A percentile compares a stretch with the other conserved stretches of the same genome.
Evolutionary conservation across 1,284 basidiomycete species (phyloP).

Genomic region (Mycena sp.): DNA sequence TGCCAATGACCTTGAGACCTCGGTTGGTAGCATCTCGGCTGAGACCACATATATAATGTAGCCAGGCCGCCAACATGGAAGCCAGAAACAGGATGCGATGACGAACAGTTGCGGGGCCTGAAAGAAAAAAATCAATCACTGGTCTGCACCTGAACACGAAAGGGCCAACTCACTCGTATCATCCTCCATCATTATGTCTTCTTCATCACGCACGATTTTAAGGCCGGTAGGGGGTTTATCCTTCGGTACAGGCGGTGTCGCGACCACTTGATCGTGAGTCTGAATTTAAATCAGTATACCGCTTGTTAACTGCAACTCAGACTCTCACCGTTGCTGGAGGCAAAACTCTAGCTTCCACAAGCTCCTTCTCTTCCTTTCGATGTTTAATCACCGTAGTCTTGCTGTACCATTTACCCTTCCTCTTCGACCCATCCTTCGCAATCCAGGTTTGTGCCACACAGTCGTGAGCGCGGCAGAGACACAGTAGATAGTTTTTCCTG

Average conservation of each 20-base stretch:
- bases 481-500: background rate
- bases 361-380: background rate
- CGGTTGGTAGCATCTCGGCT: background rate
- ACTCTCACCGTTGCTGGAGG: background rate
- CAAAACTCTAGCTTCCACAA: background rate
- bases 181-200: background rate
- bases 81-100: background rate
- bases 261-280: background rate
- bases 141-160: background rate
- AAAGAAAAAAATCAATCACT: constrained; percentile 2
- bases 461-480: background rate
- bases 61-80: background rate
- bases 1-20: background rate
- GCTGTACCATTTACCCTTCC: background rate
- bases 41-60: background rate
- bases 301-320: background rate
- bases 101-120: background rate
- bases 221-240: constrained; percentile 3
- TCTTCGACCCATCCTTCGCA: background rate
- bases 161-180: background rate
- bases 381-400: background rate
- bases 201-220: background rate
- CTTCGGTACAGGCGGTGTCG: background rate
- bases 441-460: background rate
- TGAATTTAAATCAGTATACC: background rate